Evolutionary conservation across 2,329 filamentous ascomycete species (phyloP), one percentile per base, ranked within the genome.

Genomic region (Cercospora sp.): DNA sequence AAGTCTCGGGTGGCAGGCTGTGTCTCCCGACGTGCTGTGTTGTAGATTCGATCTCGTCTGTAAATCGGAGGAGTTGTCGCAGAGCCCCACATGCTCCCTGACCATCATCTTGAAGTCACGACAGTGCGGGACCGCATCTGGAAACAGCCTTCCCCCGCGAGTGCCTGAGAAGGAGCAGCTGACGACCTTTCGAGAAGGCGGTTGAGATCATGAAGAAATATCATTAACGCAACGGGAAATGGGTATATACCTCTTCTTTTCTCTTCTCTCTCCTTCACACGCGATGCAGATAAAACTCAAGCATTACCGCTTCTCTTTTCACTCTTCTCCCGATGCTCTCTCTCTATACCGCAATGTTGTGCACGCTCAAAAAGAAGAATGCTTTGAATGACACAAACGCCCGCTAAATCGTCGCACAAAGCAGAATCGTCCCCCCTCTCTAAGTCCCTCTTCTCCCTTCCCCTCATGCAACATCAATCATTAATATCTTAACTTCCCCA

Each of bases 401-500:
- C 30, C 53, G 53, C 53, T 58, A 58, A 33, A 58, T 33, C 26
- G 53, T 33, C 23, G 53, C 53, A 36, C 36, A 30, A 61, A 48
- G 18, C 33, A 61, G 12, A 48, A 48, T 26, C 59, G 2, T 9
- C 23, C 36, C 23, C 36, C 20, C 53, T 18, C 13, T 28, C 16
- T 13, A 18, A 20, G 4, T 58, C 26, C 30, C 6, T 33, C 53
- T 26, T n/a, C 53, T 8, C 23, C 26, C 53, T n/a, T 31, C 48
- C 9, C 48, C 33, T 57, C 30, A 61, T 42, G 59, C 59, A 18
- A n/a, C 60, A 26, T n/a, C 26, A 67, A 36, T 16, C 33, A 68
- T 75, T 75, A 85, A 71, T 85, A 85, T 67, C 83, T 76, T 69
- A 82, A 73, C 77, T 83, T 84, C n/a, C 83, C 83, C 26, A 85